phyloP scores from a whole-genome alignment of 2,329 filamentous ascomycete genomes.

The Claviceps pazoutovae region DNA sequence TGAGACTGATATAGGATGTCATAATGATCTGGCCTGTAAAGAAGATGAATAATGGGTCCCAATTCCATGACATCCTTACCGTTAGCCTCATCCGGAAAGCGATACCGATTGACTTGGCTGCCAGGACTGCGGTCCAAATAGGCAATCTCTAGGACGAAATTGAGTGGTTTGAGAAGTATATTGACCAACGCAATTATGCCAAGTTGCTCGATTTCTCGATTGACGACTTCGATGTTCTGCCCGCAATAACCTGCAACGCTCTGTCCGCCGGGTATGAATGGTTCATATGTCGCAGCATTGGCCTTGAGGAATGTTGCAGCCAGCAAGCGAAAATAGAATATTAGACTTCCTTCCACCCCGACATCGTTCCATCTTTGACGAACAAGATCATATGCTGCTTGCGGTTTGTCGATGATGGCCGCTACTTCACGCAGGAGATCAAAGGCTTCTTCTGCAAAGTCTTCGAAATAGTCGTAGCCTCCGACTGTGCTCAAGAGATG shows the following conservation, averaged over 20 bases:
- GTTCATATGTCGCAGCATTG: constrained; percentile 52
- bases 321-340: constrained; percentile 74
- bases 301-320: constrained; percentile 75
- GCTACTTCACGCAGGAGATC: constrained; percentile 52
- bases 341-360: constrained; percentile 54
- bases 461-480: constrained; percentile 58
- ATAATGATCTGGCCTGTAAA: constrained; percentile 72
- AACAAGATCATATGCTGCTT: constrained; percentile 39
- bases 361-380: constrained; percentile 61
- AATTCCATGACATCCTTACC: constrained; percentile 27
- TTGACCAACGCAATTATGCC: constrained; percentile 66
- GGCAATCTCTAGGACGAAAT: constrained; percentile 71
- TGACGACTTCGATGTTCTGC: constrained; percentile 56
- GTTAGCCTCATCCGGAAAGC: constrained; percentile 43
- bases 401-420: constrained; percentile 43
- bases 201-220: constrained; percentile 83
- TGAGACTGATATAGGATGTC: constrained; percentile 71
- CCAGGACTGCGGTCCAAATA: constrained; percentile 83
- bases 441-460: constrained; percentile 67
- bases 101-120: constrained; percentile 57
- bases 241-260: constrained; percentile 55
- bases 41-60: constrained; percentile 40
- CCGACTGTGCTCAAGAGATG: constrained; percentile 57
- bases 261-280: constrained; percentile 50
- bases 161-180: constrained; percentile 63